These are phyloP conservation scores for Beverwykella pulmonaria DNA, from an alignment of 495 filamentous ascomycete genomes.

Conservation along the genomic window DNA sequence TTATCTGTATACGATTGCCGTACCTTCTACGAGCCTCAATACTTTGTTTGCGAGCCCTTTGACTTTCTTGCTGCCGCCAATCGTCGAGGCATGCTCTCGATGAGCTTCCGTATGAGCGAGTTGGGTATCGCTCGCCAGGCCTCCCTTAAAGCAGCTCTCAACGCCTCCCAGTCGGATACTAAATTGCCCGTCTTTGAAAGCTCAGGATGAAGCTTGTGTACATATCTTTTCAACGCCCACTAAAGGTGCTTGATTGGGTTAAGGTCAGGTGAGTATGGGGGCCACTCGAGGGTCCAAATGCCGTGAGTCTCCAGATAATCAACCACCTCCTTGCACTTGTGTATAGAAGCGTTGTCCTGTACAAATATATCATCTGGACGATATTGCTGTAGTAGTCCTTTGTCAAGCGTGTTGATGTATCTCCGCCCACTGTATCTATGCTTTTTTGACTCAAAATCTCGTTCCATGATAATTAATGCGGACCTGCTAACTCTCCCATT, in stretches of 20 bases:
- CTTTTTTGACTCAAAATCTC: background rate
- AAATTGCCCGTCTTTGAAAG: slow-evolving; percentile 5
- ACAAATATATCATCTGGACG: background rate
- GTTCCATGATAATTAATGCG: too few relatives aligned
- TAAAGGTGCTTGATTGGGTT: slow-evolving; percentile 32
- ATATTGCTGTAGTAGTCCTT: background rate
- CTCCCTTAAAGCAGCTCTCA: slow-evolving; percentile 16
- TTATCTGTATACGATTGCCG: too few relatives aligned
- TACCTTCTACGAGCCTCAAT: background rate
- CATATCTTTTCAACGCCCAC: slow-evolving; percentile 21
- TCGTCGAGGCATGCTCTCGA: slow-evolving; percentile 4
- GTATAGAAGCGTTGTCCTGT: slow-evolving; percentile 4
- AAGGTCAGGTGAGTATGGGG: slow-evolving; percentile 32
- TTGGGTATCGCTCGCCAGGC: slow-evolving; percentile 8
- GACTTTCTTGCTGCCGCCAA: background rate
- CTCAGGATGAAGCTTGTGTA: slow-evolving; percentile 30
- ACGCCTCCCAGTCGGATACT: slow-evolving; percentile 8
- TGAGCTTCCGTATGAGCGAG: slow-evolving; percentile 1
- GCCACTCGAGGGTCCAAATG: slow-evolving; percentile 16
- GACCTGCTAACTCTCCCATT: too few relatives aligned
- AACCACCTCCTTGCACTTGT: background rate
- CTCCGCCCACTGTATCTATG: background rate
- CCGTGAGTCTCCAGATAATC: slow-evolving; percentile 16
- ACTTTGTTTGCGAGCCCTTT: background rate
- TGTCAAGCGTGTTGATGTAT: background rate